These are phyloP conservation scores for Thalia dealbata DNA, from an alignment of 176 grass and related monocot species.

Conservation along the genomic window DNA sequence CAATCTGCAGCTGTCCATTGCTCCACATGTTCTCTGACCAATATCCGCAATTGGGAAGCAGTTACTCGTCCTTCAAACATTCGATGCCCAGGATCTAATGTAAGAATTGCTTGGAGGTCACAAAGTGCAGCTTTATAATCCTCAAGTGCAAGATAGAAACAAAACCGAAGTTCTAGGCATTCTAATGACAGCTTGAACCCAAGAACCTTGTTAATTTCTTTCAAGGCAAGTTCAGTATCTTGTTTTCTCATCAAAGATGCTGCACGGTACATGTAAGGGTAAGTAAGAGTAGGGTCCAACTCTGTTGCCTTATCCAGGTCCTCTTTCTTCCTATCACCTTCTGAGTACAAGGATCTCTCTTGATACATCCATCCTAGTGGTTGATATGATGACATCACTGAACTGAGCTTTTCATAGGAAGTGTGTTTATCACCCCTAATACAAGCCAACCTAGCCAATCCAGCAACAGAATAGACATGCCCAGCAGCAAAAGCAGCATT, in stretches of 20 bases:
- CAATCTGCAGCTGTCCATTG: constrained; percentile 85
- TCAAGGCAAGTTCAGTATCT: constrained; percentile 61
- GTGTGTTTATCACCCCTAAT: constrained; percentile 43
- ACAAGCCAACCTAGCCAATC: constrained; percentile 58
- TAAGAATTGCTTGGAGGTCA: constrained; percentile 88
- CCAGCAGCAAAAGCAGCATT: constrained; percentile 50
- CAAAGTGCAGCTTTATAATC: constrained; percentile 68
- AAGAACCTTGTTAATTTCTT: constrained; percentile 69
- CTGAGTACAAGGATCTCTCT: constrained; percentile 69
- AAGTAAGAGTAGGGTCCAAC: constrained; percentile 76
- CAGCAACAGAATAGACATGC: constrained; percentile 68
- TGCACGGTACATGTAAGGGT: constrained; percentile 87
- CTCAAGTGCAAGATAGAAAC: constrained; percentile 64
- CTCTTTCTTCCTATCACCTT: constrained; percentile 43
- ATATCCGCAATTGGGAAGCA: constrained; percentile 62
- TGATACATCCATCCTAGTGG: constrained; percentile 83
- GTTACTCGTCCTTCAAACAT: constrained; percentile 84
- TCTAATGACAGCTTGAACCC: constrained; percentile 82
- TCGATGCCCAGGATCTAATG: constrained; percentile 55
- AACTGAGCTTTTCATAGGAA: constrained; percentile 65
- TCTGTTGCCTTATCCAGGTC: constrained; percentile 79
- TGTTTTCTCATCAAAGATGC: constrained; percentile 75
- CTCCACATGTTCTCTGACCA: constrained; percentile 69
- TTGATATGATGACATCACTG: constrained; percentile 57
- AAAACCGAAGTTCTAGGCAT: constrained; percentile 76